phyloP scores from a whole-genome alignment of 2,329 filamentous ascomycete species.

The Fusarium sambucinum region DNA sequence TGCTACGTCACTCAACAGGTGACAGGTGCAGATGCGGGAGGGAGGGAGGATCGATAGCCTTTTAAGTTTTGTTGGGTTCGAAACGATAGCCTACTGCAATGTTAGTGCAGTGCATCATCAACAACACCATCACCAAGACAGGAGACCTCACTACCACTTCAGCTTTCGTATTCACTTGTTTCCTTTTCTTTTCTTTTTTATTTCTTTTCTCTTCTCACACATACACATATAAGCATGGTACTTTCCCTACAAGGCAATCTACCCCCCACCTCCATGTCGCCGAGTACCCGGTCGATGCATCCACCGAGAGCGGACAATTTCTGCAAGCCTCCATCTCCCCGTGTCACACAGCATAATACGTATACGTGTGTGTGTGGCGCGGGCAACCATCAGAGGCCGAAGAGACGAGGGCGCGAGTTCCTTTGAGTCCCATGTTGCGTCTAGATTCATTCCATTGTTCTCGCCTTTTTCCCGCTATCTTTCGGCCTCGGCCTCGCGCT shows the following conservation, averaged over 20 bases:
- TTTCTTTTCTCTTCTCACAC: too few species aligned
- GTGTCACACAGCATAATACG: constrained; percentile 19
- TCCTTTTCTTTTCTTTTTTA: neutral
- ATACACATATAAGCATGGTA: neutral
- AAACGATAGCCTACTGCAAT: constrained; percentile 4
- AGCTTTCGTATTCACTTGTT: neutral
- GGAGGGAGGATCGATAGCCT: constrained; percentile 2
- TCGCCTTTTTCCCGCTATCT: constrained; percentile 10
- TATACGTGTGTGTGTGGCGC: neutral
- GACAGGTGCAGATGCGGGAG: neutral
- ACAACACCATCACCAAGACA: neutral
- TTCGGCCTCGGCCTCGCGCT: constrained; percentile 4
- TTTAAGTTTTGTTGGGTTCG: neutral
- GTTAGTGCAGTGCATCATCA: neutral
- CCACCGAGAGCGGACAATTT: constrained; percentile 32
- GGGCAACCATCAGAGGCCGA: constrained; percentile 20
- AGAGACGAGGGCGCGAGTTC: constrained; percentile 25
- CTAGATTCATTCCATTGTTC: neutral
- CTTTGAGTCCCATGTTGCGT: neutral
- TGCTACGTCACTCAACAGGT: constrained; percentile 18
- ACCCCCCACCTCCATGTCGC: constrained; percentile 32
- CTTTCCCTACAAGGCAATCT: neutral
- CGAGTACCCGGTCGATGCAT: constrained; percentile 29
- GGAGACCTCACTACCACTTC: neutral
- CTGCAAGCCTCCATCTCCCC: constrained; percentile 39